A percentile compares a stretch with the other conserved stretches of the same genome.
These are phyloP conservation scores for Auricularia cornea DNA, from an alignment of 768 basidiomycete species.

Conservation along the genomic window DNA sequence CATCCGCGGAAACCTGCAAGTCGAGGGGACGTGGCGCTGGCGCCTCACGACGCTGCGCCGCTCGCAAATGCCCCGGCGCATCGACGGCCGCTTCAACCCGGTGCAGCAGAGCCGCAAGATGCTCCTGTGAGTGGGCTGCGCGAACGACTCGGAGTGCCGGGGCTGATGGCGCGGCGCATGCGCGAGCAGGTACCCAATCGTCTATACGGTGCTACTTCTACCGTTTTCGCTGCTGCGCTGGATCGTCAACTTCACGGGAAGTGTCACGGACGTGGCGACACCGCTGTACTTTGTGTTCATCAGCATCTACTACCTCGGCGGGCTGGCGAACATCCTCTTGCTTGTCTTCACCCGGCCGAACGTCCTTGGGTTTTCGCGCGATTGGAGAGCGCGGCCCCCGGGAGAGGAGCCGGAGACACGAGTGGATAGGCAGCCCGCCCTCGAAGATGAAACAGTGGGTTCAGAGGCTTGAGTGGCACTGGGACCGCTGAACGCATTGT, in stretches of 20 bases:
- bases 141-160: neutral
- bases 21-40: constrained; percentile 31
- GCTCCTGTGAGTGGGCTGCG: constrained; percentile 5
- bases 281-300: constrained; percentile 26
- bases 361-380: constrained; percentile 23
- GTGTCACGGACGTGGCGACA: constrained; percentile 10
- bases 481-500: too few species aligned
- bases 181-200: constrained; percentile 28
- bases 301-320: constrained; percentile 29
- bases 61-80: neutral
- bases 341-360: constrained; percentile 28
- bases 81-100: neutral
- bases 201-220: constrained; percentile 30
- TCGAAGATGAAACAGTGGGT: too few species aligned
- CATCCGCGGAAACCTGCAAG: constrained; percentile 26
- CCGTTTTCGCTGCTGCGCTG: constrained; percentile 35
- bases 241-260: constrained; percentile 21
- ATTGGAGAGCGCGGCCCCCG: too few species aligned
- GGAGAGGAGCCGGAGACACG: too few species aligned
- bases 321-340: constrained; percentile 32
- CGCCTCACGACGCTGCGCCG: constrained; percentile 13
- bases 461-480: too few species aligned
- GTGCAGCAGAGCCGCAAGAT: constrained; percentile 6
- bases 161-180: too few species aligned
- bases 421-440: too few species aligned